A percentile compares a stretch with the other conserved stretches of the same genome.
These are phyloP conservation scores for Eucalyptus melliodora DNA, from an alignment of 345 rosid genomes.

Conservation along the genomic window DNA sequence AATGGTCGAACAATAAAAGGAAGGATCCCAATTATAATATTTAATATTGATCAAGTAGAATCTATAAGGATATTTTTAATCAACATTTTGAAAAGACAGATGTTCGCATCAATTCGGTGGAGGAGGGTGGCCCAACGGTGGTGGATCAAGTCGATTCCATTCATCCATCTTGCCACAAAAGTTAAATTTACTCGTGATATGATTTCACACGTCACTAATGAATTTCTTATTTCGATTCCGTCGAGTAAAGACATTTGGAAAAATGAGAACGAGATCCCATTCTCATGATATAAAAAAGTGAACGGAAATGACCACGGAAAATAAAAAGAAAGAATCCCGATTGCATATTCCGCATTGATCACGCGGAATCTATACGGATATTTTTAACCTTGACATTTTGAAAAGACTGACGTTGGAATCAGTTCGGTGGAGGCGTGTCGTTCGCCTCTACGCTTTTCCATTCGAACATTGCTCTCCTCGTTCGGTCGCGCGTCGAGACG, in stretches of 20 bases:
- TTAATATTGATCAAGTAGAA: no score
- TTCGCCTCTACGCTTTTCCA: no score
- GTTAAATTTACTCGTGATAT: background rate
- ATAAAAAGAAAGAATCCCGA: background rate
- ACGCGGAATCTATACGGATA: no score
- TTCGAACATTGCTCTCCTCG: background rate
- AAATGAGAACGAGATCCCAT: background rate
- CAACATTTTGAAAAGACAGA: no score
- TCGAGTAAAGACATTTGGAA: no score
- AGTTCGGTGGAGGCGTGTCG: background rate
- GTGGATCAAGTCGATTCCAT: background rate
- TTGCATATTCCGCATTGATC: background rate
- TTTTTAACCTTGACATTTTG: no score
- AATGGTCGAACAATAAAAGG: fast-evolving
- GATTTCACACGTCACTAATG: no score
- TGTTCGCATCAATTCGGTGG: no score
- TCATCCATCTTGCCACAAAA: background rate
- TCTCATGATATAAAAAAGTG: background rate
- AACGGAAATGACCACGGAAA: fast-evolving
- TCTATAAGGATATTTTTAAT: no score
- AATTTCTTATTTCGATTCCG: no score
- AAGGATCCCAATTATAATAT: background rate
- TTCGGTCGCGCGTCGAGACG: background rate
- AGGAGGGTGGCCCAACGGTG: fast-evolving
- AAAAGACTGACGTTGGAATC: background rate